Evolutionary conservation across 345 rosid genomes (phyloP).

Genomic region (Rubroshorea leprosula): DNA sequence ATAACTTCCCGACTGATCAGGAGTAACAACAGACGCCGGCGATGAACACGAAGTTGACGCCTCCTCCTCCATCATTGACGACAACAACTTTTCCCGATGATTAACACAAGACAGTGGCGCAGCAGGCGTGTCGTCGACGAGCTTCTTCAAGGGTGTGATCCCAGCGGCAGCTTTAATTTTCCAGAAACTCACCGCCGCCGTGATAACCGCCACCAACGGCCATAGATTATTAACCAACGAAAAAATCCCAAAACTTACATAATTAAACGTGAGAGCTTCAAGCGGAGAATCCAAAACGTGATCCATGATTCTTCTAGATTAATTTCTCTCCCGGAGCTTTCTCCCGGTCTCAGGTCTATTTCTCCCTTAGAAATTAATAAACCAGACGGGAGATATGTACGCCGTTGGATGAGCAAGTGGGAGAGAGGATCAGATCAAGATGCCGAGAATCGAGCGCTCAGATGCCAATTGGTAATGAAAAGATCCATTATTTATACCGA

Average conservation of each 20-base stretch:
- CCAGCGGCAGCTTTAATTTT: conserved; percentile 34
- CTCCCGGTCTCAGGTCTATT: not conserved
- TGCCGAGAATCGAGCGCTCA: conserved; percentile 12
- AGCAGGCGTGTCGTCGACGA: not conserved
- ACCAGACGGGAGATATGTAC: conserved; percentile 12
- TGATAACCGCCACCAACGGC: conserved; percentile 69
- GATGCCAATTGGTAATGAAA: conserved; percentile 7
- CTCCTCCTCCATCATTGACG: no score
- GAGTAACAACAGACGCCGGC: no score
- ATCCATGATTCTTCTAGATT: conserved; percentile 18
- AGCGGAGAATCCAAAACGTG: conserved; percentile 27
- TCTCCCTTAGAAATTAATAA: not conserved
- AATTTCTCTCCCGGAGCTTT: not conserved
- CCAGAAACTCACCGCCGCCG: conserved; percentile 75
- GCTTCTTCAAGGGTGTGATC: not conserved
- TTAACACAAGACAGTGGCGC: not conserved
- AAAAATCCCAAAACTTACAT: conserved; percentile 39
- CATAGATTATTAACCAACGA: conserved; percentile 46
- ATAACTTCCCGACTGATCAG: conserved; percentile 11
- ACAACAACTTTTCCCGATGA: not conserved
- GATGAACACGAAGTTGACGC: no score
- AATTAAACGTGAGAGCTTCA: conserved; percentile 34
- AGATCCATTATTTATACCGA: conserved; percentile 14
- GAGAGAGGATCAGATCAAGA: conserved; percentile 26
- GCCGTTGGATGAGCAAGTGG: conserved; percentile 26